Conservation (phyloP, 805 yeast genomes). For the Candida khao-thaluensis region DNA sequence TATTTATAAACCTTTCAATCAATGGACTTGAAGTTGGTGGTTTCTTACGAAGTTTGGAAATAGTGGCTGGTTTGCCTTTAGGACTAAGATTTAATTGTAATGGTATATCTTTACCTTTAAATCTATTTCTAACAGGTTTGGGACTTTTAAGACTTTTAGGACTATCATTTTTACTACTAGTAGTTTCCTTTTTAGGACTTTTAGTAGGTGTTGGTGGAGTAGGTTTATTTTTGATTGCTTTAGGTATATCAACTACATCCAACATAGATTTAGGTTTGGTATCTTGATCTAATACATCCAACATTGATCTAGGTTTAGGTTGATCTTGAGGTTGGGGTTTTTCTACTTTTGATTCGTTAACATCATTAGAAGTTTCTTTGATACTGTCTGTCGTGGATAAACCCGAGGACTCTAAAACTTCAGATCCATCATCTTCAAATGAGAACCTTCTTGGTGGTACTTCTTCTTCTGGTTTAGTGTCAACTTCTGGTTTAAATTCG, state of each 20-base stretch:
- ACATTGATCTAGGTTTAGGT: too few species aligned
- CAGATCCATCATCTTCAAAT: too few species aligned
- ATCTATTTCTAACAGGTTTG: background rate
- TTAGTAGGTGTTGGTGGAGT: conserved; percentile 4
- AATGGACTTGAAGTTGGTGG: conserved; percentile 14
- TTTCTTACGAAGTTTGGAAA: conserved; percentile 9
- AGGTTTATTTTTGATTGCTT: conserved; percentile 3
- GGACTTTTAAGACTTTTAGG: conserved; percentile 7
- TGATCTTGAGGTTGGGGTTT: too few species aligned
- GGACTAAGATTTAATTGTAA: conserved; percentile 10
- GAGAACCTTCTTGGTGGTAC: too few species aligned
- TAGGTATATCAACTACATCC: conserved; percentile 6
- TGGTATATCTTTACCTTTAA: conserved; percentile 11
- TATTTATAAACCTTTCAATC: conserved; percentile 9
- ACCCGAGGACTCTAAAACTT: too few species aligned
- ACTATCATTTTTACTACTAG: background rate
- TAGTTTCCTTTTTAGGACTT: conserved; percentile 2
- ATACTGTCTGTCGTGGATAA: too few species aligned
- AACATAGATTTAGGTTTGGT: conserved; percentile 11
- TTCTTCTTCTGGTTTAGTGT: too few species aligned
- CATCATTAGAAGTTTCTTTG: too few species aligned
- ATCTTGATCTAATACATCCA: conserved; percentile 1
- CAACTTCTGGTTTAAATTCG: too few species aligned
- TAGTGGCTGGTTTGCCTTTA: background rate
- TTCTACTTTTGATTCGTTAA: too few species aligned